These are phyloP conservation scores for Cenchrus americanus DNA, from an alignment of 176 grass and related monocot genomes.

Conservation along the genomic window DNA sequence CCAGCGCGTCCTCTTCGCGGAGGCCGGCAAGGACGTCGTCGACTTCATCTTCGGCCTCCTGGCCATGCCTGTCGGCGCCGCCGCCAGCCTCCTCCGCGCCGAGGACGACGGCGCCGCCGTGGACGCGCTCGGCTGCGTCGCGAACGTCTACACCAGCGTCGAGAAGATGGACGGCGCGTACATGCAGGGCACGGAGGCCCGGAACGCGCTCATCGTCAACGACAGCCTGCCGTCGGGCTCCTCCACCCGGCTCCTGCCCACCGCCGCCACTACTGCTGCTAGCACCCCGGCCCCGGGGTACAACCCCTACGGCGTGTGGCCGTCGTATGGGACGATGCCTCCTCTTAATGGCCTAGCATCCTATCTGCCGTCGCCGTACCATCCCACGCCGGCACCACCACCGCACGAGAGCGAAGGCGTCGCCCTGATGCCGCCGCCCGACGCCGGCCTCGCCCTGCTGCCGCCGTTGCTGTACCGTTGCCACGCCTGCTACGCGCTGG, in stretches of 20 bases:
- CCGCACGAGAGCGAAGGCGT: neutral
- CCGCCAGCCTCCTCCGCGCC: constrained; percentile 41
- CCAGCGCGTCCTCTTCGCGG: constrained; percentile 31
- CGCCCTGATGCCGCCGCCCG: neutral
- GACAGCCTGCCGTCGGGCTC: neutral
- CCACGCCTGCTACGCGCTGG: neutral
- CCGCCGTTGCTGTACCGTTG: neutral
- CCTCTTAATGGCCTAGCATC: too few relatives aligned
- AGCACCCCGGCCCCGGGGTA: neutral
- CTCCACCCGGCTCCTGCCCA: neutral
- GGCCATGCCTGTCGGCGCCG: constrained; percentile 30
- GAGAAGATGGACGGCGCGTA: constrained; percentile 22
- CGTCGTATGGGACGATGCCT: too few relatives aligned
- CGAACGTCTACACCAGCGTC: constrained; percentile 36
- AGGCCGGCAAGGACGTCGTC: constrained; percentile 39
- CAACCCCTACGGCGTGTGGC: neutral
- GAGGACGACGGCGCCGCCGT: neutral
- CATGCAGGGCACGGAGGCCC: neutral
- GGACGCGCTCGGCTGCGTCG: constrained; percentile 38
- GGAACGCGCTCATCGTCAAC: neutral
- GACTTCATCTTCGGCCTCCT: constrained; percentile 37
- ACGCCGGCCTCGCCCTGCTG: neutral
- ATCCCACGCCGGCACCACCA: neutral
- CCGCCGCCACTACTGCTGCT: too few relatives aligned
- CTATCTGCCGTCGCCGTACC: too few relatives aligned